phyloP scores from a whole-genome alignment of 495 filamentous ascomycete genomes.

The Bacidia gigantensis region DNA sequence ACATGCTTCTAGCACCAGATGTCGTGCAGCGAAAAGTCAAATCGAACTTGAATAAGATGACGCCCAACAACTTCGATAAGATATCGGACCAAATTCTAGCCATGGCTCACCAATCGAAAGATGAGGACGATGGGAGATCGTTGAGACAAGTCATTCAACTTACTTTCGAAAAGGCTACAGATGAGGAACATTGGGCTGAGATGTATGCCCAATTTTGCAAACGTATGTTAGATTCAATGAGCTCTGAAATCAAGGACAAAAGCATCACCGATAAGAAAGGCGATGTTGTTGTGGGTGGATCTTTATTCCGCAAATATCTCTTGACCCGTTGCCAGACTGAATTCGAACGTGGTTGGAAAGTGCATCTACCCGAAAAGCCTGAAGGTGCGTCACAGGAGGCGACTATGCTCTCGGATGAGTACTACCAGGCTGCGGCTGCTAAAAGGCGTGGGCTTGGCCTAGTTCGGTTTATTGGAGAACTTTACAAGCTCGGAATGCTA shows the following conservation, averaged over 20 bases:
- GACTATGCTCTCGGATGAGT: slow-evolving; percentile 86
- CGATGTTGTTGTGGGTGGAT: slow-evolving; percentile 78
- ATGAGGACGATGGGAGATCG: slow-evolving; percentile 86
- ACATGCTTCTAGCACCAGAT: slow-evolving; percentile 64
- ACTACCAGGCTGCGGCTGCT: slow-evolving; percentile 88
- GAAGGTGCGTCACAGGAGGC: slow-evolving; percentile 62
- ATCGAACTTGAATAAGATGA: slow-evolving; percentile 98
- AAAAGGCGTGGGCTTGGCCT: slow-evolving; percentile 95
- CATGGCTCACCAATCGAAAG: slow-evolving; percentile 88
- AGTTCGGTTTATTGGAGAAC: slow-evolving; percentile 97
- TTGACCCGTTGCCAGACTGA: slow-evolving; percentile 98
- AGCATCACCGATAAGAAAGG: slow-evolving; percentile 75
- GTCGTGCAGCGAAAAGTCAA: slow-evolving; percentile 98
- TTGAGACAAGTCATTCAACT: slow-evolving; percentile 96
- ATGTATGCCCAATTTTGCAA: slow-evolving; percentile 51
- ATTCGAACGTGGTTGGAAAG: slow-evolving; percentile 97
- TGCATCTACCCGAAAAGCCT: slow-evolving; percentile 68
- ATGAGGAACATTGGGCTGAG: slow-evolving; percentile 93
- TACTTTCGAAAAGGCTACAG: slow-evolving; percentile 96
- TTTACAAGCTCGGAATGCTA: slow-evolving; percentile 97
- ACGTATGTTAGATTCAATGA: slow-evolving; percentile 96
- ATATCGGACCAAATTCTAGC: slow-evolving; percentile 85
- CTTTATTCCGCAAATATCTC: slow-evolving; percentile 93
- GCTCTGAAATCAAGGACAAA: slow-evolving; percentile 87
- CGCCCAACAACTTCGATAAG: slow-evolving; percentile 94